Conservation (phyloP, 2,329 filamentous ascomycete species). For the Trichoderma asperellum region DNA sequence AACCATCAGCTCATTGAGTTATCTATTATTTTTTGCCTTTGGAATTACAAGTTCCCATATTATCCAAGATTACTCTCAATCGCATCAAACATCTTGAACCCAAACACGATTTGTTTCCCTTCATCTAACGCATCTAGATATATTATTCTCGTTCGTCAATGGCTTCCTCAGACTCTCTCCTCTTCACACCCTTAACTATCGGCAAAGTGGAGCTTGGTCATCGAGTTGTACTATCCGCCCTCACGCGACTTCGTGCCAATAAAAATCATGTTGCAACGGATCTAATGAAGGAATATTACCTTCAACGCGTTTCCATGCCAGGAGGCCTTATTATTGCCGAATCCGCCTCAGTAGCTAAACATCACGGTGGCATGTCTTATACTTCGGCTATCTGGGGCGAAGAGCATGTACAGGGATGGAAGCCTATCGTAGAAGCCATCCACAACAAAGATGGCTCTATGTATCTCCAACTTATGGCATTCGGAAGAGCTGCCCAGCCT, state of each 20-base stretch:
- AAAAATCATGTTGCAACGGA: conserved; percentile 8
- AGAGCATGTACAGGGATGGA: conserved; percentile 15
- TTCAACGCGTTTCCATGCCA: background rate
- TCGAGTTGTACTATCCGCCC: background rate
- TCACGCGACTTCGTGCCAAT: conserved; percentile 3
- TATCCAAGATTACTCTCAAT: background rate
- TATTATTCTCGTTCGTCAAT: background rate
- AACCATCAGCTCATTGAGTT: background rate
- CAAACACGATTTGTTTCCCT: background rate
- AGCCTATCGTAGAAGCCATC: background rate
- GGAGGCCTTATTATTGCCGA: conserved; percentile 1
- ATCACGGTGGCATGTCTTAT: conserved; percentile 39
- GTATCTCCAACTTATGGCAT: conserved; percentile 59
- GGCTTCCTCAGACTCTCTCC: conserved; percentile 15
- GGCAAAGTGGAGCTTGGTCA: conserved; percentile 14
- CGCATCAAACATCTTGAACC: background rate
- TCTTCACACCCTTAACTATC: background rate
- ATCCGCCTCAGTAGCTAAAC: conserved; percentile 44
- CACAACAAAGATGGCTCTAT: background rate
- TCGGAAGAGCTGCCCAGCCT: conserved; percentile 57
- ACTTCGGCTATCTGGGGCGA: conserved; percentile 17
- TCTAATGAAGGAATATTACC: conserved; percentile 9
- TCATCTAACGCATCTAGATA: background rate
- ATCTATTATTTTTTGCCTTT: background rate
- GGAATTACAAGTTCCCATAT: background rate